phyloP scores from a whole-genome alignment of 148 eudicot species.

The Vaccinium myrtillus region DNA sequence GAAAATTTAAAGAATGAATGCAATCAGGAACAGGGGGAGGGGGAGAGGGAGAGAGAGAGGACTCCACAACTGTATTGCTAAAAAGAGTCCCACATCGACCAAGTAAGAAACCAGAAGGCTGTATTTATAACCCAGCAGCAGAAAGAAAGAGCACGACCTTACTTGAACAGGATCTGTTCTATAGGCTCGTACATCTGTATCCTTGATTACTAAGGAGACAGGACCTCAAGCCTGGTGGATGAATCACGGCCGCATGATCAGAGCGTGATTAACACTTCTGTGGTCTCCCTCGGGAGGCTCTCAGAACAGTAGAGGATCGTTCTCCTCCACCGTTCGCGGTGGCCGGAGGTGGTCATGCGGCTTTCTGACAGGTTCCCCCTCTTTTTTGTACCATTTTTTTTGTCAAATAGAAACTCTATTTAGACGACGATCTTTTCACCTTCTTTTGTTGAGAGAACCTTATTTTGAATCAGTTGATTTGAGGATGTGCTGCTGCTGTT shows the following conservation, averaged over 20 bases:
- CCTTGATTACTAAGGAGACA: slow-evolving; percentile 9
- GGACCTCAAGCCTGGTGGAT: slow-evolving; percentile 10
- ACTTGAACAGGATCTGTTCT: slow-evolving; percentile 16
- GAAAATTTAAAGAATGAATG: no score
- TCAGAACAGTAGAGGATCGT: background rate
- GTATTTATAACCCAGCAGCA: background rate
- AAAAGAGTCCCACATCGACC: slow-evolving; percentile 1
- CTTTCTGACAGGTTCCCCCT: background rate
- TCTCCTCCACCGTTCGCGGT: background rate
- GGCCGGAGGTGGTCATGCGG: background rate
- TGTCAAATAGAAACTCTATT: no score
- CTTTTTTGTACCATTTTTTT: background rate
- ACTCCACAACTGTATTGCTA: background rate
- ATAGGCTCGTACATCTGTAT: slow-evolving; percentile 13
- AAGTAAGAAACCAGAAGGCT: rapidly evolving
- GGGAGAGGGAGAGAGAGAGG: no score
- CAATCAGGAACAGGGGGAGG: no score
- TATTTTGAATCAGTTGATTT: no score
- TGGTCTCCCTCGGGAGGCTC: background rate
- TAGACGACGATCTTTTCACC: background rate
- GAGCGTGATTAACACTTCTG: background rate
- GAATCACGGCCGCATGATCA: background rate
- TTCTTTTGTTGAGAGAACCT: background rate
- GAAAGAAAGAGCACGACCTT: background rate
- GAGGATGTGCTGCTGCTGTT: background rate